Percentiles rank a stretch among this genome's conserved stretches.
Evolutionary conservation across 192 early-diverging fungal genomes (phyloP).

Genomic region (Piromyces finnis): DNA sequence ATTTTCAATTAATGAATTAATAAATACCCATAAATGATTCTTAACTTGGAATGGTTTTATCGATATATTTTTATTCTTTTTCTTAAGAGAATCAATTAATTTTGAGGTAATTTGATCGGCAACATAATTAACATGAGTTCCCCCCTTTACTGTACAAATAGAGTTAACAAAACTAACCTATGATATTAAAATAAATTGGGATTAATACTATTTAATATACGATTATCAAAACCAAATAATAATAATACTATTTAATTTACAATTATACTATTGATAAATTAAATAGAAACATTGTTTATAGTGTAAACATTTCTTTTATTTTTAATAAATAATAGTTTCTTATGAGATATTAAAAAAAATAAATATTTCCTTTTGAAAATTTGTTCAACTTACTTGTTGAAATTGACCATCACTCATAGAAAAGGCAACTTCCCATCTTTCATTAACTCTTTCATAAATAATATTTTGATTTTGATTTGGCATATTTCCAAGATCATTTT

Average conservation of each 20-base stretch:
- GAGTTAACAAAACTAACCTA: constrained; percentile 86
- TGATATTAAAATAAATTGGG: too few relatives aligned
- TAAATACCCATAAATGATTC: constrained; percentile 79
- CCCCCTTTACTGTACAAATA: constrained; percentile 88
- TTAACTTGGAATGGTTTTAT: constrained; percentile 66
- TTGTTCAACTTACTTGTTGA: constrained; percentile 52
- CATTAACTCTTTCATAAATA: constrained; percentile 56
- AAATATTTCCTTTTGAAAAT: too few relatives aligned
- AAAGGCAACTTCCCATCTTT: constrained; percentile 88
- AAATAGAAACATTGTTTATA: too few relatives aligned
- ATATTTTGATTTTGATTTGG: constrained; percentile 13
- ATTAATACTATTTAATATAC: too few relatives aligned
- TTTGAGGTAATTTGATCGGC: constrained; percentile 56
- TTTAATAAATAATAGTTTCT: too few relatives aligned
- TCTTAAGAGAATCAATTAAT: constrained; percentile 48
- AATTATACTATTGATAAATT: too few relatives aligned
- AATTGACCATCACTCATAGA: constrained; percentile 88
- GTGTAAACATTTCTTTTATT: too few relatives aligned
- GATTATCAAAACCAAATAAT: too few relatives aligned
- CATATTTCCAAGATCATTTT: constrained; percentile 4
- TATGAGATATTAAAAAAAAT: too few relatives aligned
- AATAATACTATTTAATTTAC: too few relatives aligned
- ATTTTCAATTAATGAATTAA: constrained; percentile 83
- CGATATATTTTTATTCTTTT: constrained; percentile 48
- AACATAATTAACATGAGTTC: constrained; percentile 73